Evolutionary conservation across 2,329 filamentous ascomycete species (phyloP), one percentile per base, ranked within the genome.

Genomic region (Ophiocordyceps camponoti-floridani): DNA sequence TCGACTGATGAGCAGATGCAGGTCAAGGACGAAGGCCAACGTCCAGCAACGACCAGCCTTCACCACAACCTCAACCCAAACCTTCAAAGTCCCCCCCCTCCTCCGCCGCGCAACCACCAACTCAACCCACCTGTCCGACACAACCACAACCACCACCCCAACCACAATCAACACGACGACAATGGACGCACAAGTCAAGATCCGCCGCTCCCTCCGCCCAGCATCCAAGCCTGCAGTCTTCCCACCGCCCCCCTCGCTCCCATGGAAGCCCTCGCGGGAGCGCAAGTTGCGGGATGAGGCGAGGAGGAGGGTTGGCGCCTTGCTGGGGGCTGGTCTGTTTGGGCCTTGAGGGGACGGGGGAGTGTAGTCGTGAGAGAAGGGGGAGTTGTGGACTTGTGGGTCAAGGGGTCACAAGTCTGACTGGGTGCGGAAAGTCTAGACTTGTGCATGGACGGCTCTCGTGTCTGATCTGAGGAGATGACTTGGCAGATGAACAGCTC

Each of bases 81-180:
- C 65, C 0, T 84, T 85, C 70, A 79, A 75, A 52, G 74, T 84
- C 1, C 84, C 84, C 0, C 70, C 74, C 0, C 68, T 91, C 18
- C 70, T 91, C 16, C 75, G 84, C 26, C 73, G 82, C 28, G 82
- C 83, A 4, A 89, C 84, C 0, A 81, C 79, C 12, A 79, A 79
- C 55, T 76, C 72, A 11, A 47, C 47, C 28, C 28, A 30, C 28
- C 28, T 30, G 7, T 4, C 28, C 28, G 9, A 30, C 28, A 30
- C 7, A 4, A 30, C 4, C 28, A 30, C 28, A 4, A 12, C 63
- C 14, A 59, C 56, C 40, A n/a, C 35, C 19, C 26, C 10, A 18
- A 40, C 8, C 4, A 4, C 14, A 5, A 8, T 16, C 35, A 16
- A 16, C 14, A 16, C n/a, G 35, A 37, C 14, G 4, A 16, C 14